Percentiles rank a stretch among this genome's conserved stretches.
These are phyloP conservation scores for Marasmius sp. DNA, from an alignment of 1,284 basidiomycete genomes.

Conservation along the genomic window DNA sequence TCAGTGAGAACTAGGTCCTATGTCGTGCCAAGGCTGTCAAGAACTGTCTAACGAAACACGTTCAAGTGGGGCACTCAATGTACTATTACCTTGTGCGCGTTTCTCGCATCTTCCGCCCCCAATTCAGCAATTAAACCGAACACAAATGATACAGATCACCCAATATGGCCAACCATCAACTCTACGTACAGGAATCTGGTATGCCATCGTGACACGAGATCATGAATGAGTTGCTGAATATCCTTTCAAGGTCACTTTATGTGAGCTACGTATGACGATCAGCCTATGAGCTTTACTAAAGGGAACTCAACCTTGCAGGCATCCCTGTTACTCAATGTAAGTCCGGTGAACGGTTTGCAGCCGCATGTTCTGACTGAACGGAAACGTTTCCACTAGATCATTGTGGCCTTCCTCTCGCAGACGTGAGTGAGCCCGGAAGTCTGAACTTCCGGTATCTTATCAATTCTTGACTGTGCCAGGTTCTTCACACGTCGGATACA, in stretches of 20 bases:
- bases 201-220: no score
- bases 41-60: neutral
- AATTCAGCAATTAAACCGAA: neutral
- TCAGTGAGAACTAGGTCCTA: constrained; percentile 30
- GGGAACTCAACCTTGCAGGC: neutral
- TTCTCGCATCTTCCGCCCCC: neutral
- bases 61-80: constrained; percentile 39
- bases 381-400: neutral
- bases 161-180: neutral
- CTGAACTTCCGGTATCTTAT: neutral
- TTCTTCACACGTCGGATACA: constrained; percentile 41
- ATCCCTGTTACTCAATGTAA: constrained; percentile 1
- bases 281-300: no score
- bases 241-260: neutral
- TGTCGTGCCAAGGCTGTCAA: neutral
- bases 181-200: constrained; percentile 24
- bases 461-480: constrained; percentile 19
- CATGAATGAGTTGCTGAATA: neutral
- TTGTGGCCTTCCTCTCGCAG: constrained; percentile 37
- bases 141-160: neutral
- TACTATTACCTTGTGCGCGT: constrained; percentile 39
- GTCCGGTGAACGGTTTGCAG: neutral
- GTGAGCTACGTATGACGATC: neutral
- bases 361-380: neutral
- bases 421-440: constrained; percentile 20